Evolutionary conservation across 495 filamentous ascomycete genomes (phyloP).

Genomic region (Talaromyces adpressus): DNA sequence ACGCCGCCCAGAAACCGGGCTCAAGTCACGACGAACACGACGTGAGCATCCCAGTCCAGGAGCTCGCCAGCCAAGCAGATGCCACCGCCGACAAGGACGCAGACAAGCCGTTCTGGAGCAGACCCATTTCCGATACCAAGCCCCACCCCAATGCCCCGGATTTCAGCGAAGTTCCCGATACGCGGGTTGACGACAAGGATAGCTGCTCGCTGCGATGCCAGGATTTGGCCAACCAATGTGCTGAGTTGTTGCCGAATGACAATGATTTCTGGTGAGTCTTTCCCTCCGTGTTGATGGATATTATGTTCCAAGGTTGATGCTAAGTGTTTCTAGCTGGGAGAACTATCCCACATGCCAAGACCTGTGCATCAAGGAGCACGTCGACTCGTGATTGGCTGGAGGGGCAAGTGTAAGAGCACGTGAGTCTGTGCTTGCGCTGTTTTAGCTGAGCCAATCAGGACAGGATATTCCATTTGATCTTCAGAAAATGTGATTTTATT

Average conservation of each 20-base stretch:
- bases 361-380: conserved; percentile 8
- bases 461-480: neutral
- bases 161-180: neutral
- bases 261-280: conserved; percentile 5
- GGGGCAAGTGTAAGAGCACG: neutral
- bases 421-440: neutral
- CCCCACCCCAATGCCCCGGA: neutral
- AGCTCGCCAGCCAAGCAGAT: neutral
- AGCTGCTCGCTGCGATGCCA: conserved; percentile 13
- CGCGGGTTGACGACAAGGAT: conserved; percentile 3
- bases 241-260: conserved; percentile 22
- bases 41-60: neutral
- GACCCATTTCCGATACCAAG: neutral
- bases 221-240: conserved; percentile 24
- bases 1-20: neutral
- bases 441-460: neutral
- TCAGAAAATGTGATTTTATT: neutral
- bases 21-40: neutral
- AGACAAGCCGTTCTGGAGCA: conserved; percentile 6
- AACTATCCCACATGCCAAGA: conserved; percentile 6
- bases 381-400: conserved; percentile 1
- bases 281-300: too few relatives aligned
- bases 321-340: conserved; percentile 1
- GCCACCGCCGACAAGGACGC: neutral
- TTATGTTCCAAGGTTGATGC: neutral